Base-by-base conservation (phyloP, 495 filamentous ascomycete species). In the Jackrogersella minutella region DNA sequence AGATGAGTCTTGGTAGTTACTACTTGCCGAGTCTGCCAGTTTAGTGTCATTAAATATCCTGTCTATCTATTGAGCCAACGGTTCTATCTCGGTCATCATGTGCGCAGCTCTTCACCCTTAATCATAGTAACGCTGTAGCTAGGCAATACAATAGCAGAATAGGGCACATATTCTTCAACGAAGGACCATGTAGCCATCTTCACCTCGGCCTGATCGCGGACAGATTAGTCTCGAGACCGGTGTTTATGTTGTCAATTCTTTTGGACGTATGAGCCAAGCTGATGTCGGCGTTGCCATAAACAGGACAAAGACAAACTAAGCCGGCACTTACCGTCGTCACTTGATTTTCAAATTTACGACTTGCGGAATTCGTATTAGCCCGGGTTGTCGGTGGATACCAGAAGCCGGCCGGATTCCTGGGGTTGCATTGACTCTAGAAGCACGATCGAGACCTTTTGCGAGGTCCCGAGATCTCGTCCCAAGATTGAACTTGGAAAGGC, bases 121-220 rank as follows among this genome's bases (percentile, higher is more conserved):
- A 36, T 33, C 21, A 13, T 28, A 19, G 13, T 56, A 21, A 33
- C 22, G 41, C 33, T 14, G 24, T 40, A 17, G 28, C n/a, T 34
- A 13, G 37, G 13, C 9, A 36, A 34, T 44, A 11, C 9, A 17
- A 46, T 53, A 2, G 21, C 17, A 17, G 17, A 11, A 55, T 39
- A 22, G 19, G 17, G 31, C 53, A 49, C 9, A 19, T 8, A 1
- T 21, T 36, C 9, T 33, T 47, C 13, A 21, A 28, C 14, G 21
- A 41, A 58, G 39, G 17, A n/a, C 31, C 26, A 28, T 19, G 41
- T 54, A 49, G 52, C 37, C 58, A 46, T 34, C 17, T 31, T 19
- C 33, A 17, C 47, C 43, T 63, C 65, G 65, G 65, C 41, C 59
- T 54, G 53, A 54, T 63, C 26, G 31, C 59, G 65, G 65, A 36